Conservation (phyloP, 805 yeast genomes). For the Sungouiella thailandica region DNA sequence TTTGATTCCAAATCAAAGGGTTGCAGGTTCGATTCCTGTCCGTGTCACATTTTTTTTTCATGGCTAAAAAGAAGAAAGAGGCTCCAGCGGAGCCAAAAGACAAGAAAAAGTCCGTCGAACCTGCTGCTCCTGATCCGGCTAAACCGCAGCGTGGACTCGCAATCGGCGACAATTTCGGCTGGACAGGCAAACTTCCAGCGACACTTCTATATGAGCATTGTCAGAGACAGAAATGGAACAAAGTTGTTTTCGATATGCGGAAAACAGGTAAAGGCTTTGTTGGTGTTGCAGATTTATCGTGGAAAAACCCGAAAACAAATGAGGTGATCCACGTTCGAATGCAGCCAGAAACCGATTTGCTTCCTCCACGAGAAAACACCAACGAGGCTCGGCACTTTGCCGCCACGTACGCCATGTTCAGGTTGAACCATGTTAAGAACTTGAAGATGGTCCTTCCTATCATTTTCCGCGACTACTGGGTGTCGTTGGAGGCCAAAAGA, state of each 20-base stretch:
- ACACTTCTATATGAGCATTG: slow-evolving; percentile 81
- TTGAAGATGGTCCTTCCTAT: slow-evolving; percentile 84
- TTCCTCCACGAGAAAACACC: slow-evolving; percentile 70
- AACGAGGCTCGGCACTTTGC: slow-evolving; percentile 86
- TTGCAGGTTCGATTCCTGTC: slow-evolving; percentile 23
- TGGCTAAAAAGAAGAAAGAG: slow-evolving; percentile 9
- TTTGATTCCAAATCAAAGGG: slow-evolving; percentile 22
- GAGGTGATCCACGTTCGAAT: slow-evolving; percentile 54
- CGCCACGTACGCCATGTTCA: slow-evolving; percentile 81
- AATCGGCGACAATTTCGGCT: slow-evolving; percentile 59
- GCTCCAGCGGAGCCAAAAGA: slow-evolving; percentile 5
- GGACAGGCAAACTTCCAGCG: slow-evolving; percentile 95
- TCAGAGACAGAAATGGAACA: slow-evolving; percentile 86
- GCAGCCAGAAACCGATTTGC: slow-evolving; percentile 47
- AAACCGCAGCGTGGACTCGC: slow-evolving; percentile 38
- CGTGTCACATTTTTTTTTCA: slow-evolving; percentile 14
- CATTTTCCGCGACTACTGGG: slow-evolving; percentile 77
- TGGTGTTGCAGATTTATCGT: slow-evolving; percentile 60
- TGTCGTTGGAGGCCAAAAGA: slow-evolving; percentile 59
- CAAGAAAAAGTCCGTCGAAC: slow-evolving; percentile 3
- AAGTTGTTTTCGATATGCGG: slow-evolving; percentile 72
- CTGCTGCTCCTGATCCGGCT: slow-evolving; percentile 5
- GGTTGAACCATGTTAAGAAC: slow-evolving; percentile 77
- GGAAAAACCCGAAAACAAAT: slow-evolving; percentile 78
- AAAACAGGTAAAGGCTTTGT: slow-evolving; percentile 46